These are phyloP conservation scores for Dioscorea zingiberensis DNA, from an alignment of 106 monocot species.

Conservation along the genomic window DNA sequence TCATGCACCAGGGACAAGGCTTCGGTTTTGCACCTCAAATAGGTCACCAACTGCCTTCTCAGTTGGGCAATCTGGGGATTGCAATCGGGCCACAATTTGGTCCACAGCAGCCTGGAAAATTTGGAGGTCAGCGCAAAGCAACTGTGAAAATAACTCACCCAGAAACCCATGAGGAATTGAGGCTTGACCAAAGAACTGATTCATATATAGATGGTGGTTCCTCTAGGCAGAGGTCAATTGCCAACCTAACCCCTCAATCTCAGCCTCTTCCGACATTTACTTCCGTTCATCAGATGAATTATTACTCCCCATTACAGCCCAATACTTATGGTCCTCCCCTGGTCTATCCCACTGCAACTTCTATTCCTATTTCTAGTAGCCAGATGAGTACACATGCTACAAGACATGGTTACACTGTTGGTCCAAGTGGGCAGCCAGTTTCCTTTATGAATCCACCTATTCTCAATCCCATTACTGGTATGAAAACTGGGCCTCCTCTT, in stretches of 20 bases:
- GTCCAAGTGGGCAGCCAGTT: slow-evolving; percentile 41
- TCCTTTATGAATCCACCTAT: slow-evolving; percentile 33
- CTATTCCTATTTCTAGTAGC: slow-evolving; percentile 30
- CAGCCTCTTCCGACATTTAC: slow-evolving; percentile 29
- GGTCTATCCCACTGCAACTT: slow-evolving; percentile 21
- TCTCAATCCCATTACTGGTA: slow-evolving; percentile 11
- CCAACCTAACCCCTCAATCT: slow-evolving; percentile 32
- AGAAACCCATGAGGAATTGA: slow-evolving; percentile 79
- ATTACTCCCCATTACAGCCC: slow-evolving; percentile 27
- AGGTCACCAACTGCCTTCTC: slow-evolving; percentile 50
- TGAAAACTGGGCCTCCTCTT: slow-evolving; percentile 19
- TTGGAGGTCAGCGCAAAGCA: slow-evolving; percentile 27
- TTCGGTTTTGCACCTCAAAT: slow-evolving; percentile 54
- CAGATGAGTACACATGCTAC: slow-evolving; percentile 56
- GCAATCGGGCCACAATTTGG: slow-evolving; percentile 11
- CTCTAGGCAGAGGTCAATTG: slow-evolving; percentile 19
- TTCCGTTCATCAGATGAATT: slow-evolving; percentile 25
- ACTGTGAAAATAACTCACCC: slow-evolving; percentile 84
- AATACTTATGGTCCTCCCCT: slow-evolving; percentile 28
- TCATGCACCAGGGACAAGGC: slow-evolving; percentile 65
- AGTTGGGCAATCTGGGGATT: slow-evolving; percentile 41
- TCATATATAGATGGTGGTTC: slow-evolving; percentile 21
- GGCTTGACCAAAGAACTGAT: slow-evolving; percentile 50
- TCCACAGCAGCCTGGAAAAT: slow-evolving; percentile 42
- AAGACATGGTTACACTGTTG: slow-evolving; percentile 48